Evolutionary conservation across 2,329 filamentous ascomycete species (phyloP).

Genomic region (Hymenoscyphus infarciens): DNA sequence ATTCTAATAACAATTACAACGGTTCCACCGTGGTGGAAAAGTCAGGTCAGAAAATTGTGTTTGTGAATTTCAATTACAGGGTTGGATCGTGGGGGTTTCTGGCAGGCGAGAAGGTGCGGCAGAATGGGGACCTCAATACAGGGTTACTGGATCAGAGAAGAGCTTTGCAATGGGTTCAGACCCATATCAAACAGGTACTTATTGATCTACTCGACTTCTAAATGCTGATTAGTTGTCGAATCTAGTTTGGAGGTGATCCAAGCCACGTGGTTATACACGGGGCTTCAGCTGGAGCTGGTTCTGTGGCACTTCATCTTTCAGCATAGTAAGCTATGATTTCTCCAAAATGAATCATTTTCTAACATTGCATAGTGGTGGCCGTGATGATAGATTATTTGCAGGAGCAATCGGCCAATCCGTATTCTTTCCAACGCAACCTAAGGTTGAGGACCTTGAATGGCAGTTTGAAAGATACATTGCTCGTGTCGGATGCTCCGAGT

Average conservation of each 20-base stretch:
- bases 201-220: background rate
- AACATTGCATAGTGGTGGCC: slow-evolving; percentile 24
- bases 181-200: slow-evolving; percentile 49
- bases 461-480: slow-evolving; percentile 39
- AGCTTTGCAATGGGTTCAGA: slow-evolving; percentile 57
- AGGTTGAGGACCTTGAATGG: slow-evolving; percentile 39
- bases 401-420: slow-evolving; percentile 36
- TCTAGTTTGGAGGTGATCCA: slow-evolving; percentile 44
- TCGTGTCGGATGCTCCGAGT: slow-evolving; percentile 33
- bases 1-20: slow-evolving; percentile 51
- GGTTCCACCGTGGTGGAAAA: slow-evolving; percentile 44
- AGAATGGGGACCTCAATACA: slow-evolving; percentile 56
- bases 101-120: slow-evolving; percentile 51
- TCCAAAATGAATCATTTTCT: background rate
- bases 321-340: slow-evolving; percentile 23
- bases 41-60: slow-evolving; percentile 47
- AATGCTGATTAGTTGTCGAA: background rate
- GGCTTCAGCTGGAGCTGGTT: slow-evolving; percentile 45
- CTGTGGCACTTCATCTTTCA: slow-evolving; percentile 39
- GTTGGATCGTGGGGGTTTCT: slow-evolving; percentile 62
- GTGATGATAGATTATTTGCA: slow-evolving; percentile 28
- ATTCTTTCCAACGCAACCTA: slow-evolving; percentile 40
- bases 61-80: slow-evolving; percentile 61
- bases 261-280: slow-evolving; percentile 46
- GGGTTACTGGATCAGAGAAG: slow-evolving; percentile 62